These are phyloP conservation scores for Auriculariales sp. DNA, from an alignment of 768 basidiomycete genomes.

Conservation along the genomic window DNA sequence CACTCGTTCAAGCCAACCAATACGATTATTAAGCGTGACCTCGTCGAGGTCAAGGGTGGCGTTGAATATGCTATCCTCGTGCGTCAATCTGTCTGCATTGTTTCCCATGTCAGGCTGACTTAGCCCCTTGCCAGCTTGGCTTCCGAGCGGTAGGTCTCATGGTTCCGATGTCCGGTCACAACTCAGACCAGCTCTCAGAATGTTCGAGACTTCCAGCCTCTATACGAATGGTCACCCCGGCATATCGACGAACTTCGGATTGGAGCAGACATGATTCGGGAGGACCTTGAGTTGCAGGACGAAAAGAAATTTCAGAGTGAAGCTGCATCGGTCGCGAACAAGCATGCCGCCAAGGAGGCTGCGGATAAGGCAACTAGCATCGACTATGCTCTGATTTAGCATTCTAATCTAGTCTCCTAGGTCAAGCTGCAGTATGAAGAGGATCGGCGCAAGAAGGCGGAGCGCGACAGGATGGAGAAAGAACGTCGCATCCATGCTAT, in stretches of 20 bases:
- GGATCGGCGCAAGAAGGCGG: constrained; percentile 46
- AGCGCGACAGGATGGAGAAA: constrained; percentile 45
- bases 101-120: neutral
- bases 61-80: constrained; percentile 73
- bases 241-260: constrained; percentile 40
- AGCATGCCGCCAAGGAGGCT: constrained; percentile 37
- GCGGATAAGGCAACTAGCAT: constrained; percentile 36
- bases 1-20: constrained; percentile 63
- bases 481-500: constrained; percentile 29
- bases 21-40: constrained; percentile 40
- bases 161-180: neutral
- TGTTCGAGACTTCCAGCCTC: constrained; percentile 62
- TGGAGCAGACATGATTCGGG: constrained; percentile 51
- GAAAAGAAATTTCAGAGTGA: constrained; percentile 31
- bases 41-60: constrained; percentile 57
- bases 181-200: constrained; percentile 12
- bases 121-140: constrained; percentile 37
- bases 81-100: constrained; percentile 17
- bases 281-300: constrained; percentile 41
- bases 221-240: constrained; percentile 45
- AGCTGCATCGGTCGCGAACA: constrained; percentile 39
- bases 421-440: constrained; percentile 71
- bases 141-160: constrained; percentile 43
- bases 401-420: constrained; percentile 20
- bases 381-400: neutral